phyloP scores from a whole-genome alignment of 495 filamentous ascomycete species.

The Xylaria curta region DNA sequence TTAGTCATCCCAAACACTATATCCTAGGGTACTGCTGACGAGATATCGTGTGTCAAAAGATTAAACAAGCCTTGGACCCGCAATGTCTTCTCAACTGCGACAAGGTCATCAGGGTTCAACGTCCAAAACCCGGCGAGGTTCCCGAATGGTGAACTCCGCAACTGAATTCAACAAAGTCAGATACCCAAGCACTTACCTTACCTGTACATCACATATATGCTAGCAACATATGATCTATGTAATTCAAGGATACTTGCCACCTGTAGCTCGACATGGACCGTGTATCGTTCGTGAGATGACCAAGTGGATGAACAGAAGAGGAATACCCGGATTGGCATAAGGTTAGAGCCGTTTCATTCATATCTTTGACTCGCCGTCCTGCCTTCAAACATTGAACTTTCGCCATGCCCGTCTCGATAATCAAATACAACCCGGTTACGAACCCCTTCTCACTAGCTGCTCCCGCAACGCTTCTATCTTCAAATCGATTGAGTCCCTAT shows the following conservation, averaged over 20 bases:
- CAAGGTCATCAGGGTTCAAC: conserved; percentile 73
- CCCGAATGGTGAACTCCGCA: conserved; percentile 50
- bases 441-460: neutral
- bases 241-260: neutral
- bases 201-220: conserved; percentile 11
- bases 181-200: neutral
- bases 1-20: conserved; percentile 39
- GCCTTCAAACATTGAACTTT: neutral
- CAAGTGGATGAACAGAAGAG: neutral
- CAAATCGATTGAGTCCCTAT: neutral
- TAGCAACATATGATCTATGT: neutral
- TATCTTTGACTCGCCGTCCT: neutral
- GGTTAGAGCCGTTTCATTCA: neutral
- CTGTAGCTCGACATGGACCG: neutral
- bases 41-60: conserved; percentile 33
- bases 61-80: conserved; percentile 78
- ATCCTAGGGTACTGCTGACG: conserved; percentile 19
- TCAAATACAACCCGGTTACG: neutral
- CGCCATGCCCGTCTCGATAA: neutral
- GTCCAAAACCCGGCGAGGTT: conserved; percentile 58
- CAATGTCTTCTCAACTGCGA: conserved; percentile 80
- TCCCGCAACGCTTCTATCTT: neutral
- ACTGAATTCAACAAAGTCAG: conserved; percentile 8
- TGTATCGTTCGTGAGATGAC: neutral
- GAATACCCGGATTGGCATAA: neutral